Conservation (phyloP, 2,329 filamentous ascomycete species). For the Fusarium sp. region DNA sequence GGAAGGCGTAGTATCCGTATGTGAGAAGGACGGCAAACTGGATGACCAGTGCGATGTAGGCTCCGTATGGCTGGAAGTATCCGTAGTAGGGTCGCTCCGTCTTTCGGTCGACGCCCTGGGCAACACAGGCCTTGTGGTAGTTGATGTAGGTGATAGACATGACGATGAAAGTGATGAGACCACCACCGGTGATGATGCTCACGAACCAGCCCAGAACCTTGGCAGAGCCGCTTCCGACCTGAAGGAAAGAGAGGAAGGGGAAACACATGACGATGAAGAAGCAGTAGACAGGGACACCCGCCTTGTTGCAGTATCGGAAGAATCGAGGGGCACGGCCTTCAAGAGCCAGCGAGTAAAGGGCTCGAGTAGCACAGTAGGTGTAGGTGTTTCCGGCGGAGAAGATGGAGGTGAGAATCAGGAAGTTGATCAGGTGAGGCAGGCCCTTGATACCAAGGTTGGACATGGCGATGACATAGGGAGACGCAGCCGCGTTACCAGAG, state of each 20-base stretch:
- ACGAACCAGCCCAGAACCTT: slow-evolving; percentile 64
- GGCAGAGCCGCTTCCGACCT: slow-evolving; percentile 60
- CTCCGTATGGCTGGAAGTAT: slow-evolving; percentile 50
- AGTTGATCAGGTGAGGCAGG: slow-evolving; percentile 68
- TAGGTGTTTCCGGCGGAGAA: slow-evolving; percentile 46
- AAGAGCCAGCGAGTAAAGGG: slow-evolving; percentile 61
- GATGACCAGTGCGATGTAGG: slow-evolving; percentile 56
- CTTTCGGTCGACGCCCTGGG: slow-evolving; percentile 62
- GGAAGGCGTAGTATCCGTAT: slow-evolving; percentile 67
- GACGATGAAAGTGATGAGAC: slow-evolving; percentile 71
- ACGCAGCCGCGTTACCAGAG: slow-evolving; percentile 62
- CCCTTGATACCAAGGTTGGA: slow-evolving; percentile 62
- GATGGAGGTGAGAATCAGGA: slow-evolving; percentile 56
- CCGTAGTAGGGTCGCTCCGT: slow-evolving; percentile 69
- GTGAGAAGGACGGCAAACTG: slow-evolving; percentile 57
- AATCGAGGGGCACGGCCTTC: slow-evolving; percentile 62
- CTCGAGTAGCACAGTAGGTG: slow-evolving; percentile 61
- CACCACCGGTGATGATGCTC: slow-evolving; percentile 66
- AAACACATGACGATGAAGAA: slow-evolving; percentile 65
- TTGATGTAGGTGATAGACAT: slow-evolving; percentile 59
- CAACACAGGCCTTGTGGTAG: slow-evolving; percentile 64
- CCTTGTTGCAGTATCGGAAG: slow-evolving; percentile 68
- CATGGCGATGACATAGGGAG: slow-evolving; percentile 56
- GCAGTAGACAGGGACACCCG: slow-evolving; percentile 70
- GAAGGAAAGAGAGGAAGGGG: slow-evolving; percentile 63